Conservation (phyloP, 1,284 basidiomycete genomes). For the Sparassis latifolia region DNA sequence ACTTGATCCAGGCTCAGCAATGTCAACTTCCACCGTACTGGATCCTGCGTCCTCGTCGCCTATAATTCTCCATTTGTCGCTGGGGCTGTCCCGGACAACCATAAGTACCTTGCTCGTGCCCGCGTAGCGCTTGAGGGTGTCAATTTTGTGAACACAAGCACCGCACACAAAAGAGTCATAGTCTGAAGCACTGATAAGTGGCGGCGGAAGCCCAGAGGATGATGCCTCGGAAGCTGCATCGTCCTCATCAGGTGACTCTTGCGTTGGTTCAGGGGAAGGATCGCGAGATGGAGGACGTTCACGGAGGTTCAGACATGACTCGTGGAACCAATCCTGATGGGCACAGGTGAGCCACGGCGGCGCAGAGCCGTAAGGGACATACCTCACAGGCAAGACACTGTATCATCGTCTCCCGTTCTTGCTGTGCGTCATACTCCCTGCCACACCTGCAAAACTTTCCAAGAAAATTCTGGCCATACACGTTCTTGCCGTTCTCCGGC, state of each 20-base stretch:
- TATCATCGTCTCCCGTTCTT: conserved; percentile 76
- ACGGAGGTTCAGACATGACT: conserved; percentile 75
- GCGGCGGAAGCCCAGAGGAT: conserved; percentile 55
- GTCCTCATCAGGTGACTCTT: conserved; percentile 26
- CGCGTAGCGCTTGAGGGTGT: conserved; percentile 51
- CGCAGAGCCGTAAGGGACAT: conserved; percentile 20
- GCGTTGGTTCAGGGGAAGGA: conserved; percentile 32
- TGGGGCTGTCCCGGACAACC: conserved; percentile 44
- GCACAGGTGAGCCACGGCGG: conserved; percentile 2
- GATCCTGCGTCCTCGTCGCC: conserved; percentile 22
- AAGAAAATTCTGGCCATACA: conserved; percentile 62
- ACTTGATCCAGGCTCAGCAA: neutral
- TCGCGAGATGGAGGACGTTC: conserved; percentile 48
- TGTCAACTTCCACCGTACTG: conserved; percentile 8
- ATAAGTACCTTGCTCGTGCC: conserved; percentile 60
- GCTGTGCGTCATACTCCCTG: conserved; percentile 58
- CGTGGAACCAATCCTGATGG: conserved; percentile 79
- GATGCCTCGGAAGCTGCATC: conserved; percentile 56
- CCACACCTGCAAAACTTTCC: conserved; percentile 68
- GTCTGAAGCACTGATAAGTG: conserved; percentile 54
- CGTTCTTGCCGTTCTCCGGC: conserved; percentile 49
- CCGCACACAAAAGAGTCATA: conserved; percentile 72
- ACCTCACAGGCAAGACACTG: conserved; percentile 81
- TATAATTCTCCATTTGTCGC: conserved; percentile 45
- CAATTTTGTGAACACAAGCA: conserved; percentile 49